Base-by-base conservation (phyloP, 1,284 basidiomycete species). In the Rhodotorula sp. region DNA sequence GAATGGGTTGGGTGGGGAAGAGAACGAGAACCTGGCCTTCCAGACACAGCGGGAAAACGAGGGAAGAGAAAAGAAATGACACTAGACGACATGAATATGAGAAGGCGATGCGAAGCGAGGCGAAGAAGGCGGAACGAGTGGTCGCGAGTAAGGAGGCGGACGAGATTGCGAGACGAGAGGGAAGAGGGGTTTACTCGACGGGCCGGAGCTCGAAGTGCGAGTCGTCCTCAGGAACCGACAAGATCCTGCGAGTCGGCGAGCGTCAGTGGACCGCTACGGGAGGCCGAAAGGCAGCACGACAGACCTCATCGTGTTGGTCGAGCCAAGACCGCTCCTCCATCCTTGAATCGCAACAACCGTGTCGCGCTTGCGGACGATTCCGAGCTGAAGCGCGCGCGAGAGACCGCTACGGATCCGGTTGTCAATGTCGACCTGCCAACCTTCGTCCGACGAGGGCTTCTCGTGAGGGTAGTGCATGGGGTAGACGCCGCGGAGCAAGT, bases 351-450 rank as follows among this genome's bases (percentile, higher is more conserved):
- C 95, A 77, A 99, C 86, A 78, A 99, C 87, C 28, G 93, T 93
- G 67, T 89, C 89, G 67, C 94, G 93, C 66, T 92, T 88, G 80
- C 89, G 87, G 83, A 99, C 88, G 80, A 99, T 87, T 75, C 90
- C 89, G 79, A 99, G 83, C 50, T 84, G 84, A 60, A 99, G 85
- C n/a, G 92, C 96, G 79, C 85, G 89, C 80, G 88, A 86, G 80
- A 99, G 86, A 74, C 94, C 96, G 79, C 89, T 98, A n/a, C 92
- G 89, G 80, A 91, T 90, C 72, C 89, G 88, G 81, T 92, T 91
- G 83, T 92, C 91, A 69, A 91, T 95, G 81, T 99, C 96, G 66
- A 88, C 92, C 85, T 99, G 96, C 96, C 96, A 99, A 81, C 94
- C 93, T 79, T 90, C 87, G 64, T 85, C 85, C 72, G 87, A 86